Evolutionary conservation across 2,329 filamentous ascomycete genomes (phyloP).

Genomic region (Aspergillus pseudoglaucus): DNA sequence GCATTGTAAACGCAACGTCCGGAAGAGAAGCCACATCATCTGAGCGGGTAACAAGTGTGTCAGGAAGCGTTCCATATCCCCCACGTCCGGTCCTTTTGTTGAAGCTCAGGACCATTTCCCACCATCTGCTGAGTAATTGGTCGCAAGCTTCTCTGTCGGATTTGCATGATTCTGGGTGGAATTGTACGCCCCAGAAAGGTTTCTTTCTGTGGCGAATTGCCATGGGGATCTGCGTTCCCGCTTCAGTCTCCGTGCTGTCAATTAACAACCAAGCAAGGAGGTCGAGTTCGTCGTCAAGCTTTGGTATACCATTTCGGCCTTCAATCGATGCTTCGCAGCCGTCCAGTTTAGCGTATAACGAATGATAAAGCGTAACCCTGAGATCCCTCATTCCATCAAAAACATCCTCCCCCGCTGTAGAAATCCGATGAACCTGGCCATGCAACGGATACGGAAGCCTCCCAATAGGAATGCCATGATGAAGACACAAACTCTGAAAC

Average conservation of each 20-base stretch:
- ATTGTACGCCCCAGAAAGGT: constrained; percentile 84
- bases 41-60: constrained; percentile 13
- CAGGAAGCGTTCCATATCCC: constrained; percentile 13
- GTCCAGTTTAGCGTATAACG: constrained; percentile 44
- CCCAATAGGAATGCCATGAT: constrained; percentile 60
- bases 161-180: constrained; percentile 87
- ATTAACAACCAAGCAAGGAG: constrained; percentile 58
- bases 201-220: constrained; percentile 59
- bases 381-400: constrained; percentile 58
- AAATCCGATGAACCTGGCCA: constrained; percentile 67
- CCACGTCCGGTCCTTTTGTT: constrained; percentile 38
- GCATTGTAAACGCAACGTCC: constrained; percentile 43
- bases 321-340: constrained; percentile 6
- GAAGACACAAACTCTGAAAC: constrained; percentile 71
- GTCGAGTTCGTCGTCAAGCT: constrained; percentile 26
- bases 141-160: constrained; percentile 54
- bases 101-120: constrained; percentile 57
- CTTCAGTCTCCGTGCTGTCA: constrained; percentile 30
- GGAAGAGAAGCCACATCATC: constrained; percentile 15
- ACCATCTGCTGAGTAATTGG: constrained; percentile 68
- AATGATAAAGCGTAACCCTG: constrained; percentile 71
- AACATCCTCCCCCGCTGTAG: constrained; percentile 56
- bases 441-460: constrained; percentile 69
- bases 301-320: constrained; percentile 8
- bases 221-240: constrained; percentile 58